Base-by-base conservation (phyloP, 2,329 filamentous ascomycete species). In the Cladosporium oxysporum region DNA sequence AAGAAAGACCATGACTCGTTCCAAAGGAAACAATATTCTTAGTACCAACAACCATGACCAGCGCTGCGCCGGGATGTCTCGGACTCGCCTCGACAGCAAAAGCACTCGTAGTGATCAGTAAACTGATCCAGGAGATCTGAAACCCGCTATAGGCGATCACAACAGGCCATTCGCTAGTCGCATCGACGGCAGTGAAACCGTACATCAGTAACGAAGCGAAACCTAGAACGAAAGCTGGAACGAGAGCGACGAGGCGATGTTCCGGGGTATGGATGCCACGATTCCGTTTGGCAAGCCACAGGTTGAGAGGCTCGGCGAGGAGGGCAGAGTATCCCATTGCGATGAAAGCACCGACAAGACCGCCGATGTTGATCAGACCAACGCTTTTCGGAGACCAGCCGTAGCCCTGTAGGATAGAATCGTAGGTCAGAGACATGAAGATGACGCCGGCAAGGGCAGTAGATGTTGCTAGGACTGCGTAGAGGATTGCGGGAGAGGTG, bases 371-470 rank as follows among this genome's bases (percentile, higher is more conserved):
- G 44, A 49, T 49, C 5, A 49, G 44, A 23, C 44, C 44, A 2
- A 49, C 44, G n/a, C 44, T 49, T 49, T 49, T 49, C 5, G 44
- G 14, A 11, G 44, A 23, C 44, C 44, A 49, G 44, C 44, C 44
- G 44, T 49, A 49, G 44, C 44, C 44, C 23, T 49, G 44, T n/a
- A 49, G n/a, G n/a, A 49, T 49, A 2, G 44, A 49, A 12, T 49
- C 44, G 44, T 49, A 49, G 44, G 44, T 49, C 44, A 49, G 18
- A n/a, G 44, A 49, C 44, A 49, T 49, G 44, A 49, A 49, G n/a
- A 49, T 49, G 18, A 49, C 14, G 5, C 44, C 44, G 44, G 44
- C 44, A 49, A 49, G 44, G 5, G 44, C 18, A 49, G 44, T 49
- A 7, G 44, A 49, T 12, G 44, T 49, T 7, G 44, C 44, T 23